Evolutionary conservation across 2,329 filamentous ascomycete genomes (phyloP), one percentile per base, ranked within the genome.

Genomic region (Truncatella angustata): DNA sequence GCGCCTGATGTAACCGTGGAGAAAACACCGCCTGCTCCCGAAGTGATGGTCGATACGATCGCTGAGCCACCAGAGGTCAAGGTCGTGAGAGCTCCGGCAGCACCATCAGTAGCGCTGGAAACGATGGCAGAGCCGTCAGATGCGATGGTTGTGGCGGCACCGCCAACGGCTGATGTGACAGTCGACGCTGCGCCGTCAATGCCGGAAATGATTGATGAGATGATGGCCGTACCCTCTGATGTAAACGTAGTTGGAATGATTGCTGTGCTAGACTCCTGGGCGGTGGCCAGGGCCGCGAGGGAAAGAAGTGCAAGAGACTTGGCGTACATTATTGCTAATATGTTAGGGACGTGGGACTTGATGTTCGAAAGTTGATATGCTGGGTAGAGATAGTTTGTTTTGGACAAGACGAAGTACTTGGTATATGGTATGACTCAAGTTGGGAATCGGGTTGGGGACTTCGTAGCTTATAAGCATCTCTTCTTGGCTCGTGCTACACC

Each of bases 1-100:
- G 14, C 46, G 14, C 32, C 46, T 34, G 46, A 49, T 14, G 46
- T 49, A 7, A 49, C 18, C 3, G 46, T 49, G 32, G 46, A 24
- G 6, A 36, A 6, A 18, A 23, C 35, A 6, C 35, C 46, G 4
- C 30, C 35, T 10, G 11, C 46, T 11, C 14, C 46, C 30, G 46
- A 49, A 5, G 46, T 30, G 26, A 46, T 30, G 43, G 24, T 46
- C 43, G 43, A 46, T 6, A 46, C 43, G 10, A 46, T 32, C 10
- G 26, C 26, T 11, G 16, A 16, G 30, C 32, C 46, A 20, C 20
- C 46, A 14, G 46, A 49, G 12, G 46, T 37, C 21, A 49, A 16
- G 20, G 35, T 39, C 7, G 35, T 49, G 23, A 50, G 12, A 12
- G 24, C 47, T 20, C 47, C 47, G 20, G 35, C 37, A 24, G 20